Conservation (phyloP, 2,329 filamentous ascomycete genomes). For the Chaetomium olivaceum region DNA sequence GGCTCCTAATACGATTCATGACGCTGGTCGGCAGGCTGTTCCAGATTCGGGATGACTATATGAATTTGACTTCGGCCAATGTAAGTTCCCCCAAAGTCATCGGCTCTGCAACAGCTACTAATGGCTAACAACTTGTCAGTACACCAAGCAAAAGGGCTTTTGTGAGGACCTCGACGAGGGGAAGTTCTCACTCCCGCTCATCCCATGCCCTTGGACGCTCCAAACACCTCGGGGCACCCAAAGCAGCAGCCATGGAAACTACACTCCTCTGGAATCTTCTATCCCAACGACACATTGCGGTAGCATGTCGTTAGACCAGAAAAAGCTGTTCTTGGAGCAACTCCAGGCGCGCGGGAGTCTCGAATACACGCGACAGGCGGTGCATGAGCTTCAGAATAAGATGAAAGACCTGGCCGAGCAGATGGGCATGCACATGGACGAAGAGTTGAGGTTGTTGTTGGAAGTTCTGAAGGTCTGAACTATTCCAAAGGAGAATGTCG, state of each 20-base stretch:
- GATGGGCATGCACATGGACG: conserved; percentile 1
- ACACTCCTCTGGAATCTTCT: conserved; percentile 19
- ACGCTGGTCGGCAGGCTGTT: conserved; percentile 37
- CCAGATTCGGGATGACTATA: conserved; percentile 40
- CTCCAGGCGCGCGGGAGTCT: conserved; percentile 13
- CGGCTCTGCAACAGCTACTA: neutral
- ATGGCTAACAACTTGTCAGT: conserved; percentile 29
- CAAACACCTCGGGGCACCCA: neutral
- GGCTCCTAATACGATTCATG: conserved; percentile 10
- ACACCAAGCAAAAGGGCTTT: conserved; percentile 43
- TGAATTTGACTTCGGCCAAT: conserved; percentile 34
- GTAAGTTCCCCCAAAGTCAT: conserved; percentile 10
- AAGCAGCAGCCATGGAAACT: too few relatives aligned
- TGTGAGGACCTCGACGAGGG: conserved; percentile 46
- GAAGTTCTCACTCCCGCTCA: conserved; percentile 43
- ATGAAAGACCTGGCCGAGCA: neutral
- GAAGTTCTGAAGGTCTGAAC: conserved; percentile 4
- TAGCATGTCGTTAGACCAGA: conserved; percentile 11
- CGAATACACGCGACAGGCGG: conserved; percentile 5
- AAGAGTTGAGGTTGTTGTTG: neutral
- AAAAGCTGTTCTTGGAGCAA: conserved; percentile 18
- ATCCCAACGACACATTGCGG: conserved; percentile 15
- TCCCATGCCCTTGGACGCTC: conserved; percentile 25
- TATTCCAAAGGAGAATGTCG: too few relatives aligned
- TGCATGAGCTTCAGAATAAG: conserved; percentile 7